phyloP scores from a whole-genome alignment of 2,329 filamentous ascomycete species.

The Magnaporthales sp. region DNA sequence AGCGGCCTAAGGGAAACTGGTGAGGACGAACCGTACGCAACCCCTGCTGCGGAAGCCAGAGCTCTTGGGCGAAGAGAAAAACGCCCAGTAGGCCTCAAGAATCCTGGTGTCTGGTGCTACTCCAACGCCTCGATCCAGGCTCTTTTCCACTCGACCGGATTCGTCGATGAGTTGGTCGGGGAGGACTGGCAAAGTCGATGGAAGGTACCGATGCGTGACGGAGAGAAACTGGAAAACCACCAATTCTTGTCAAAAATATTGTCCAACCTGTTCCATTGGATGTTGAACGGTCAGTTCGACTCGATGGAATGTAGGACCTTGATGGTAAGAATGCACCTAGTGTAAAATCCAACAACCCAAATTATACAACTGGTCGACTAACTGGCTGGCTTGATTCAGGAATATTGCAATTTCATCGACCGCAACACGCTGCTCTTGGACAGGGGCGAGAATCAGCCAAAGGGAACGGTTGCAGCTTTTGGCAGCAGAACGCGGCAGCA shows the following conservation, averaged over 20 bases:
- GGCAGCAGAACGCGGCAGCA: constrained; percentile 53
- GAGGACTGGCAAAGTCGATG: constrained; percentile 52
- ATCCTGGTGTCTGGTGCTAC: constrained; percentile 80
- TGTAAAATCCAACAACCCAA: background rate
- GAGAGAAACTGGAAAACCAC: constrained; percentile 41
- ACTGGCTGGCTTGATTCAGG: constrained; percentile 24
- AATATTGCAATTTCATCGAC: constrained; percentile 58
- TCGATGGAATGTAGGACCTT: constrained; percentile 46
- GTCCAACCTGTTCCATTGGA: constrained; percentile 49
- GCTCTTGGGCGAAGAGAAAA: constrained; percentile 26
- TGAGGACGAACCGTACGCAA: constrained; percentile 25
- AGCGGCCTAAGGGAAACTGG: constrained; percentile 54
- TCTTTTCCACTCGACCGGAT: constrained; percentile 62
- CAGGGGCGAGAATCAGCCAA: background rate
- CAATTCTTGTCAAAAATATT: constrained; percentile 53
- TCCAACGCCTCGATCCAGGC: constrained; percentile 88
- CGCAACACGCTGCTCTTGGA: constrained; percentile 15
- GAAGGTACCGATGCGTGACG: constrained; percentile 58
- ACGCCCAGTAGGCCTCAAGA: constrained; percentile 59
- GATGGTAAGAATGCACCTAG: constrained; percentile 34
- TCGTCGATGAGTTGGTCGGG: constrained; percentile 57
- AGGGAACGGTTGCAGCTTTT: background rate
- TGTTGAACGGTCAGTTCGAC: constrained; percentile 39
- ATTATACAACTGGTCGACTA: constrained; percentile 11
- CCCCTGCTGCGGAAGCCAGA: constrained; percentile 30